phyloP scores from a whole-genome alignment of 768 basidiomycete genomes.

The Termitomyces sp. region DNA sequence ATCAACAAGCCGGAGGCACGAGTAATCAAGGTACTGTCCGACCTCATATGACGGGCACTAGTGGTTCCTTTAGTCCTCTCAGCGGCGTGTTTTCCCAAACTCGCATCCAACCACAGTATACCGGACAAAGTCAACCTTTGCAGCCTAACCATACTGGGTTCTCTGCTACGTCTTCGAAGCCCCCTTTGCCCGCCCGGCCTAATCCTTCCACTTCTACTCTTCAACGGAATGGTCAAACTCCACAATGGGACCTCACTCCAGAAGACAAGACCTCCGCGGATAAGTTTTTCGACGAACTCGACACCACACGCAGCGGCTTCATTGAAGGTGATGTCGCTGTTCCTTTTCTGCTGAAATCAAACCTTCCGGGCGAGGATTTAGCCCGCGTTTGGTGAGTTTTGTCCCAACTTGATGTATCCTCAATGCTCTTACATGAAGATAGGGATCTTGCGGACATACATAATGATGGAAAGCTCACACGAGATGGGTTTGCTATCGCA shows the following conservation, averaged over 20 bases:
- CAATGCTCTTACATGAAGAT: slow-evolving; percentile 5
- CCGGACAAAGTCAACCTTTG: slow-evolving; percentile 46
- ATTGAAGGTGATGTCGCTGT: slow-evolving; percentile 94
- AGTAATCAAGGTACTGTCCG: slow-evolving; percentile 27
- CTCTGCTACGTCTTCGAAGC: slow-evolving; percentile 20
- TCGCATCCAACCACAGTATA: slow-evolving; percentile 56
- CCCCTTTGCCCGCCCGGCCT: slow-evolving; percentile 37
- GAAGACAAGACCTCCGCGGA: slow-evolving; percentile 77
- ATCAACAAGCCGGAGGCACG: slow-evolving; percentile 68
- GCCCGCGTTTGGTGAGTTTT: slow-evolving; percentile 82
- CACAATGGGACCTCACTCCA: slow-evolving; percentile 78
- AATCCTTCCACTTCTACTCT: slow-evolving; percentile 17
- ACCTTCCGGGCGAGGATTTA: slow-evolving; percentile 74
- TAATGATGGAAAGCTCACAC: slow-evolving; percentile 79
- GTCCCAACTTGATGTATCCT: not conserved
- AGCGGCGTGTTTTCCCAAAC: slow-evolving; percentile 32
- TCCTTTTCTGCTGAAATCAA: slow-evolving; percentile 91
- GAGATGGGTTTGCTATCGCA: slow-evolving; percentile 93
- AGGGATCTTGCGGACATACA: slow-evolving; percentile 95
- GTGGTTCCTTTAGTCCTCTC: slow-evolving; percentile 57
- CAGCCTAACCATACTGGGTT: slow-evolving; percentile 48
- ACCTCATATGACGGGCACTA: slow-evolving; percentile 57
- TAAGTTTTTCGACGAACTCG: slow-evolving; percentile 76
- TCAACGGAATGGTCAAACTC: slow-evolving; percentile 19
- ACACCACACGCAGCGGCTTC: slow-evolving; percentile 65